Base-by-base conservation (phyloP, 2,329 filamentous ascomycete species). In the Verticillium klebahnii region DNA sequence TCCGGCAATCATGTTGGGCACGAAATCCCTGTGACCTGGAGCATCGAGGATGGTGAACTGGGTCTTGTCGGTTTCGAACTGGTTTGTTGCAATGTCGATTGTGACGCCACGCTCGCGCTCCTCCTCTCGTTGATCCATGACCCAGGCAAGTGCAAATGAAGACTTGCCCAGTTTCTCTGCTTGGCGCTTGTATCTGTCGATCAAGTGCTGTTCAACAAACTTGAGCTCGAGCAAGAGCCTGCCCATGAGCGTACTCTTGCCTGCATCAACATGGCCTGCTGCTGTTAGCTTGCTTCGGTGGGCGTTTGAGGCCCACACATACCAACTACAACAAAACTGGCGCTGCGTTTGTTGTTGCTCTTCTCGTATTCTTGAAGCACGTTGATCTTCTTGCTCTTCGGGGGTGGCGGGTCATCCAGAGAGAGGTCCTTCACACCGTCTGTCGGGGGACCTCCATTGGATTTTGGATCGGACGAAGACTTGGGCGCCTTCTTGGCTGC, bases 1-100 rank as follows among this genome's bases (percentile, higher is more conserved):
- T 15, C 95, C 95, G 2, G 94, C 94, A 73, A 99, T 97, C 95
- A 99, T 99, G 74, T 97, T 99, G 0, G 95, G 95, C 23, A 99
- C 93, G 72, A 98, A 99, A 73, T 99, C 95, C 64, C 89, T 86
- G 75, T 99, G 95, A 0, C 95, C 95, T 0, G 95, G 95, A 0
- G 95, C 94, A 73, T 99, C 95, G 5, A 99, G 82, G 56, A 99
- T 97, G 1, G 95, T 98, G 71, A 98, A 98, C 12, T 84, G 85
- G 0, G 92, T 95, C 59, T 84, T 89, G 1, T 91, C 88, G 0
- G 96, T 99, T 72, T 96, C 91, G 71, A 99, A 99, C 66, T 93
- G 88, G 72, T 96, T 96, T 19, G 91, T 96, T 9, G 95, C 94
- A 70, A 98, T 95, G 72, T 99, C 95, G 57, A 99, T 97, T 0